A percentile compares a stretch with the other conserved stretches of the same genome.
These are phyloP conservation scores for Sphaerulina musiva DNA, from an alignment of 2,329 filamentous ascomycete species.

Conservation along the genomic window DNA sequence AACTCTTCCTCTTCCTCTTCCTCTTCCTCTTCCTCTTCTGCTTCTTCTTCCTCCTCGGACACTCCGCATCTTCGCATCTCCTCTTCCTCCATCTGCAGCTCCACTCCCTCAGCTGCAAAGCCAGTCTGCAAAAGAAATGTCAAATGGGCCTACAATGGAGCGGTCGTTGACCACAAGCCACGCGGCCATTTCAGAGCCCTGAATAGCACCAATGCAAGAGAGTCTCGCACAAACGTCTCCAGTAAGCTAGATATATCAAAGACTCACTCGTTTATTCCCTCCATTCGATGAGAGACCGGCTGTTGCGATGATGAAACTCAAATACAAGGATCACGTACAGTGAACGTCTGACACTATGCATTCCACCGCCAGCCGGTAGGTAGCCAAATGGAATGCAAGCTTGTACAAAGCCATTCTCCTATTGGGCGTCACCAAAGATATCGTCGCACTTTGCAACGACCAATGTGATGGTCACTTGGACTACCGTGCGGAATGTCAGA, in stretches of 20 bases:
- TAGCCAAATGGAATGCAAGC: slow-evolving; percentile 18
- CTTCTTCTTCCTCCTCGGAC: too few relatives aligned
- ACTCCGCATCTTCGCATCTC: too few relatives aligned
- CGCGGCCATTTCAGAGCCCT: too few relatives aligned
- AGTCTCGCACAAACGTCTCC: background rate
- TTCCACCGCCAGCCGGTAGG: slow-evolving; percentile 17
- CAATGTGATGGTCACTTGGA: slow-evolving; percentile 21
- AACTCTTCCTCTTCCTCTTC: too few relatives aligned
- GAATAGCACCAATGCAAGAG: background rate
- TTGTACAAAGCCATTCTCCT: slow-evolving; percentile 23
- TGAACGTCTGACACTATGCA: slow-evolving; percentile 3
- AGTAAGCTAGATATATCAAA: background rate
- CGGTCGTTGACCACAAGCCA: too few relatives aligned
- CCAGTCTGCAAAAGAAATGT: too few relatives aligned
- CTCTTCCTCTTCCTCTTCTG: too few relatives aligned
- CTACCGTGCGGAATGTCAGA: slow-evolving; percentile 25
- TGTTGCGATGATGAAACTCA: background rate
- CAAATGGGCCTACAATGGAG: too few relatives aligned
- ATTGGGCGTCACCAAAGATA: slow-evolving; percentile 15
- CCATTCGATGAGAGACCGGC: background rate
- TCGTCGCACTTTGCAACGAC: slow-evolving; percentile 11
- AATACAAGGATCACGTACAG: background rate
- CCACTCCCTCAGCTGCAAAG: too few relatives aligned
- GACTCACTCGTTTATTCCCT: background rate
- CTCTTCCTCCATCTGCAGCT: too few relatives aligned